These are phyloP conservation scores for Pelargonium australe DNA, from an alignment of 441 rosid species.

Conservation along the genomic window DNA sequence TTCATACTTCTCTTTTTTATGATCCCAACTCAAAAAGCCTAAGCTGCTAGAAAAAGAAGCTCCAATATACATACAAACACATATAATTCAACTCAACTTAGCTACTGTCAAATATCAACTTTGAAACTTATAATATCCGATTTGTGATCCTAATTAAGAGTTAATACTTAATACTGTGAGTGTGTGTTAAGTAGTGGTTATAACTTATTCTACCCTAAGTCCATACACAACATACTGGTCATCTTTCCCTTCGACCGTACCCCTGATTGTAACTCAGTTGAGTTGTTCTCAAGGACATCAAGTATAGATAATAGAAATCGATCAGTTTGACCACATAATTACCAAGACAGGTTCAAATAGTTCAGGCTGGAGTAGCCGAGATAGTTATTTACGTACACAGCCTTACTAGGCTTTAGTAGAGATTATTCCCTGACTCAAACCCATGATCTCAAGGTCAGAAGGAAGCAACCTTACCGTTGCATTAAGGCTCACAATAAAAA, in stretches of 20 bases:
- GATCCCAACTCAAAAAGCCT: too few species aligned
- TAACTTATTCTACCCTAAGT: not conserved
- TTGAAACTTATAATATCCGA: not conserved
- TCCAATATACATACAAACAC: not conserved
- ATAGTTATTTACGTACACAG: too few species aligned
- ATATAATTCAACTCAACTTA: conserved; percentile 1
- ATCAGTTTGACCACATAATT: conserved; percentile 10
- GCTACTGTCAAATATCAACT: not conserved
- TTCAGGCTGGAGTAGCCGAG: too few species aligned
- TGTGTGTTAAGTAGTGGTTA: not conserved
- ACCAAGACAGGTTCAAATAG: conserved; percentile 10
- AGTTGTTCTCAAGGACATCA: conserved; percentile 5
- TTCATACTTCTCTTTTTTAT: too few species aligned
- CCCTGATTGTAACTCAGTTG: not conserved
- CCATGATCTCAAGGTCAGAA: too few species aligned
- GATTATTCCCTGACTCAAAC: too few species aligned
- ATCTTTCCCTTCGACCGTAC: conserved; percentile 4
- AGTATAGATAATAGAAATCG: not conserved
- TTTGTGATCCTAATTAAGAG: conserved; percentile 5
- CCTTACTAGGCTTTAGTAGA: too few species aligned
- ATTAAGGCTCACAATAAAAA: too few species aligned
- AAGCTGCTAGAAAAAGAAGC: too few species aligned
- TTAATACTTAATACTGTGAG: not conserved
- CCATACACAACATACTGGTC: not conserved
- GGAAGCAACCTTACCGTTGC: too few species aligned